A percentile compares a stretch with the other conserved stretches of the same genome.
phyloP scores from a whole-genome alignment of 1,139 yeast species.

The Yamadazyma pseudoaaseri region DNA sequence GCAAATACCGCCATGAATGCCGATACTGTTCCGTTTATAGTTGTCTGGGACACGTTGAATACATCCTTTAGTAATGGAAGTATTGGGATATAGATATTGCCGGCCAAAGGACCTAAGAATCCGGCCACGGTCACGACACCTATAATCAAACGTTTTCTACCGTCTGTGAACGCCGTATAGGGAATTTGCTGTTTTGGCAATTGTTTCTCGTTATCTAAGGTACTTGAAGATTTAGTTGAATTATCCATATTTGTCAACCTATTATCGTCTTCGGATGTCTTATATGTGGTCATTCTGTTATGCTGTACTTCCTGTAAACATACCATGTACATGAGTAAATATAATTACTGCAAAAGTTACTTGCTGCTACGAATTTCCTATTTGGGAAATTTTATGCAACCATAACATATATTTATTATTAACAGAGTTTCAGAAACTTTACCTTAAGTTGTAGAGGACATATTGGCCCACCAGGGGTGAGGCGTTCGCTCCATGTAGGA shows the following conservation, averaged over 20 bases:
- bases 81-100: conserved; percentile 59
- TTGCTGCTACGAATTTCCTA: conserved; percentile 1
- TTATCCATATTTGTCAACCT: too few relatives aligned
- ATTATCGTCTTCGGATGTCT: too few relatives aligned
- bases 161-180: conserved; percentile 8
- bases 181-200: not conserved
- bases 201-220: not conserved
- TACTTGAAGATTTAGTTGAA: not conserved
- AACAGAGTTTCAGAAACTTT: conserved; percentile 9
- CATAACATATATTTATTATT: not conserved
- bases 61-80: conserved; percentile 45
- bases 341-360: conserved; percentile 3
- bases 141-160: conserved; percentile 25
- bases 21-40: conserved; percentile 59
- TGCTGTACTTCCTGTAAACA: too few relatives aligned
- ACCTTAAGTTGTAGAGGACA: conserved; percentile 20
- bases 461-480: conserved; percentile 48
- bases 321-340: too few relatives aligned
- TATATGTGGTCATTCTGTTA: too few relatives aligned
- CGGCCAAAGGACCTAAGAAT: conserved; percentile 58
- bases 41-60: conserved; percentile 40
- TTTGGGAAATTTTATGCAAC: not conserved
- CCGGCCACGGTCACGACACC: conserved; percentile 48
- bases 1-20: conserved; percentile 59
- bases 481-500: conserved; percentile 47